A percentile compares a stretch with the other conserved stretches of the same genome.
Evolutionary conservation across 2,329 filamentous ascomycete species (phyloP).

Genomic region (Pseudonectria foliicola): DNA sequence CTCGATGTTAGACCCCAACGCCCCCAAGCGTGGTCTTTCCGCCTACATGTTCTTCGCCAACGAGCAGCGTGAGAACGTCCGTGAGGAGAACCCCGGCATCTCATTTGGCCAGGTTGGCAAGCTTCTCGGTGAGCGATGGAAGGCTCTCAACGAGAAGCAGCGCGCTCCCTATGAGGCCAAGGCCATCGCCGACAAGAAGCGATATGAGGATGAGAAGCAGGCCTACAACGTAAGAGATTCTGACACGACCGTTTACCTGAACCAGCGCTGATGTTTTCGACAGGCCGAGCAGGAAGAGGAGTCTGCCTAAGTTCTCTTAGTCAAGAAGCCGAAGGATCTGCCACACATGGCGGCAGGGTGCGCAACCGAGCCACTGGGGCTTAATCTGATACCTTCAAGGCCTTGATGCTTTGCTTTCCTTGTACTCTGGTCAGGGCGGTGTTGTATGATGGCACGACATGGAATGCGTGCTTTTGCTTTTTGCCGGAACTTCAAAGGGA

Average conservation of each 20-base stretch:
- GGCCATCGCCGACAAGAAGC: constrained; percentile 96
- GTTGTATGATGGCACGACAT: constrained; percentile 36
- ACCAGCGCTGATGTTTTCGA: constrained; percentile 22
- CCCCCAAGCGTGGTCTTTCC: constrained; percentile 97
- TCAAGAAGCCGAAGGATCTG: not conserved
- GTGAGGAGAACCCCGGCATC: constrained; percentile 96
- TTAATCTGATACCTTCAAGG: constrained; percentile 7
- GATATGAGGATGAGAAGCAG: constrained; percentile 96
- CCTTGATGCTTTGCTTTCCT: constrained; percentile 21
- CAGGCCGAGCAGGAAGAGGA: constrained; percentile 56
- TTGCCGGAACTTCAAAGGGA: constrained; percentile 28
- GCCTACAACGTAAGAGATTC: constrained; percentile 69
- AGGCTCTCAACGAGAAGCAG: constrained; percentile 90
- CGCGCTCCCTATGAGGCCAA: constrained; percentile 92
- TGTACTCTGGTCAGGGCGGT: constrained; percentile 33
- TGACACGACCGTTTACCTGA: constrained; percentile 5
- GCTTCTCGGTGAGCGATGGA: constrained; percentile 97
- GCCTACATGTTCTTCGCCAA: constrained; percentile 99
- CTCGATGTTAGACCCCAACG: constrained; percentile 70
- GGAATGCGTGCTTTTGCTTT: constrained; percentile 32
- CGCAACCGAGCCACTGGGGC: not conserved
- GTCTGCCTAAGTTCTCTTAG: too few relatives aligned
- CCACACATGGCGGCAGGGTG: not conserved
- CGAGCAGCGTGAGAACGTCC: constrained; percentile 96
- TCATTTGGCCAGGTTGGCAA: constrained; percentile 98